phyloP scores from a whole-genome alignment of 805 yeast genomes.

The Nakazawaea holstii region DNA sequence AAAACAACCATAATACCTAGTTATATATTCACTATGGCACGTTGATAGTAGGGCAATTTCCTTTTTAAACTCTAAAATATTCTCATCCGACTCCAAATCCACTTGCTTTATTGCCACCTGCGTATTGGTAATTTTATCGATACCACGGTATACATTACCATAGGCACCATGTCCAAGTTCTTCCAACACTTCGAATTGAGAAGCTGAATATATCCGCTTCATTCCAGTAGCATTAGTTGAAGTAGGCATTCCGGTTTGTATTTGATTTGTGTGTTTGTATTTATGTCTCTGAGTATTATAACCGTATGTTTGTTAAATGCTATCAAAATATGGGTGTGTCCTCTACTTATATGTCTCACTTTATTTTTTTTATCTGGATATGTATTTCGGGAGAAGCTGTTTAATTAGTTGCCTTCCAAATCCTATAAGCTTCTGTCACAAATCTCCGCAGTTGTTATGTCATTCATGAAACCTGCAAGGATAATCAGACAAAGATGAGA shows the following conservation, averaged over 20 bases:
- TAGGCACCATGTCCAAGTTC: slow-evolving; percentile 76
- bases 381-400: no score
- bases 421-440: no score
- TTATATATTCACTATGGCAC: slow-evolving; percentile 58
- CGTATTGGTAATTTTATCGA: slow-evolving; percentile 34
- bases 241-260: neutral
- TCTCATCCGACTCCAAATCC: slow-evolving; percentile 68
- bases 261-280: no score
- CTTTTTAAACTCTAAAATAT: slow-evolving; percentile 64
- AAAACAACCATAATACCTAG: slow-evolving; percentile 67
- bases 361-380: no score
- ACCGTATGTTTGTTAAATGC: no score
- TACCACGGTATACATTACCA: slow-evolving; percentile 68
- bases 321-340: no score
- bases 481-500: no score
- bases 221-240: neutral
- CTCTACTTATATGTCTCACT: no score
- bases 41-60: slow-evolving; percentile 68
- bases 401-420: no score
- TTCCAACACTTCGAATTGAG: slow-evolving; percentile 41
- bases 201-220: slow-evolving; percentile 21
- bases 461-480: no score
- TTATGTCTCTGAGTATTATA: no score
- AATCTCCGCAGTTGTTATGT: no score
- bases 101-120: slow-evolving; percentile 62